These are phyloP conservation scores for Mortierella polycephala DNA, from an alignment of 371 early-diverging fungal genomes.

Conservation along the genomic window DNA sequence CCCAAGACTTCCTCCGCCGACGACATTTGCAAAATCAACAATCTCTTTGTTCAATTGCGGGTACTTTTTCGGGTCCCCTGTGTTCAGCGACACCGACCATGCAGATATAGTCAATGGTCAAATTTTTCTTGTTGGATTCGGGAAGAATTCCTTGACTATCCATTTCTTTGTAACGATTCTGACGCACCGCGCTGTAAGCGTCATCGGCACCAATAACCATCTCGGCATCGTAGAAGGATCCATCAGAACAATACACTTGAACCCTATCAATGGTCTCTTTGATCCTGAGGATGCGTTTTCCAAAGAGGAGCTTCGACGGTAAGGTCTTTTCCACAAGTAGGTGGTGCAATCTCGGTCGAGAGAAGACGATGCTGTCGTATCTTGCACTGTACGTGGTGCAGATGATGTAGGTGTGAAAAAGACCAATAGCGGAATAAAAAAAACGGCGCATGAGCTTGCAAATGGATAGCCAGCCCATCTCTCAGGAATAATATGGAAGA, in stretches of 20 bases:
- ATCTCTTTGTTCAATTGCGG: conserved; percentile 6
- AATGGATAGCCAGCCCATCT: too few relatives aligned
- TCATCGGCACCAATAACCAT: conserved; percentile 36
- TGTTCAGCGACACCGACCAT: conserved; percentile 24
- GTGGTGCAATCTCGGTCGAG: conserved; percentile 25
- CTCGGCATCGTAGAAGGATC: conserved; percentile 17
- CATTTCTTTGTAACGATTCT: conserved; percentile 11
- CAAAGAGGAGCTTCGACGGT: conserved; percentile 13
- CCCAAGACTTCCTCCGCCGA: conserved; percentile 2
- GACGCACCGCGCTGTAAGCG: conserved; percentile 22
- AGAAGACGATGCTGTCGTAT: conserved; percentile 23
- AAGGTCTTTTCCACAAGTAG: conserved; percentile 21
- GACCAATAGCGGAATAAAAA: too few relatives aligned
- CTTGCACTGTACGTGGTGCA: too few relatives aligned
- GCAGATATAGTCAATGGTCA: conserved; percentile 12
- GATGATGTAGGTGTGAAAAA: too few relatives aligned
- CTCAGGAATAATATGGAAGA: too few relatives aligned
- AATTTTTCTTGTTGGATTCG: conserved; percentile 8
- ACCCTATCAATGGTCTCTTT: conserved; percentile 21
- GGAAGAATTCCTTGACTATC: conserved; percentile 4
- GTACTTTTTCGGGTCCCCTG: conserved; percentile 10
- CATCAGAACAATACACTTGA: conserved; percentile 19
- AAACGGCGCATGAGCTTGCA: too few relatives aligned
- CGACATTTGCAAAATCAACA: conserved; percentile 7
- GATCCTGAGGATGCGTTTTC: conserved; percentile 22